phyloP scores from a whole-genome alignment of 2,329 filamentous ascomycete species.

The Penicillium frequentans region DNA sequence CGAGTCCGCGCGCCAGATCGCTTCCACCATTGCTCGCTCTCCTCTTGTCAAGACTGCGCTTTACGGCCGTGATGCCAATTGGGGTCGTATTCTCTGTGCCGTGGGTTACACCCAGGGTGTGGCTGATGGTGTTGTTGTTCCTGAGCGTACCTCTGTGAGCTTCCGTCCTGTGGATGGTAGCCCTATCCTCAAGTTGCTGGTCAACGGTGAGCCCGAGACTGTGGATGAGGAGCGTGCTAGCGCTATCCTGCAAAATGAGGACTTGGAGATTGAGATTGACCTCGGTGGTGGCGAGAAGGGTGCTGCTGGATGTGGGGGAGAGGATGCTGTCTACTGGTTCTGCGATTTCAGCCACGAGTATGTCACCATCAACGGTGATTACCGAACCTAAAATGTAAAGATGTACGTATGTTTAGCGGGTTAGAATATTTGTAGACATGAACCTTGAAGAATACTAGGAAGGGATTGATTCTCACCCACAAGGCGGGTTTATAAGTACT shows the following conservation, averaged over 20 bases:
- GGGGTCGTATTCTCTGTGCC: constrained; percentile 94
- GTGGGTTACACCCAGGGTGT: constrained; percentile 72
- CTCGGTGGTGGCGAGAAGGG: constrained; percentile 53
- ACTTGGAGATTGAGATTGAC: constrained; percentile 62
- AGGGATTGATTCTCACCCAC: no score
- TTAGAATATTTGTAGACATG: background rate
- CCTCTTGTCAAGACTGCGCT: constrained; percentile 96
- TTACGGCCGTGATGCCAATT: constrained; percentile 97
- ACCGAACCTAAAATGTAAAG: constrained; percentile 53
- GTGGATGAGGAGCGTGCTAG: constrained; percentile 63
- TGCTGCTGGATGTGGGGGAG: constrained; percentile 40
- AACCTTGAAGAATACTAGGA: no score
- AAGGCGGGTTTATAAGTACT: no score
- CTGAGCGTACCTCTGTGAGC: constrained; percentile 58
- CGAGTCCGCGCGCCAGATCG: constrained; percentile 73
- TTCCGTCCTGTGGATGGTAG: constrained; percentile 62
- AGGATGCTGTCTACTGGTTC: constrained; percentile 63
- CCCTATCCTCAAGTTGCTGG: constrained; percentile 57
- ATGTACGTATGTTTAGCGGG: background rate
- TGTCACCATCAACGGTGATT: constrained; percentile 69
- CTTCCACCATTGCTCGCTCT: constrained; percentile 83
- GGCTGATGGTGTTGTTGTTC: constrained; percentile 48
- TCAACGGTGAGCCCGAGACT: constrained; percentile 61
- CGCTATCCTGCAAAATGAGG: constrained; percentile 60
- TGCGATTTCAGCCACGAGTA: constrained; percentile 70